Evolutionary conservation across 805 yeast genomes (phyloP), one percentile per base, ranked within the genome.

Genomic region (Ogataea dorogensis): DNA sequence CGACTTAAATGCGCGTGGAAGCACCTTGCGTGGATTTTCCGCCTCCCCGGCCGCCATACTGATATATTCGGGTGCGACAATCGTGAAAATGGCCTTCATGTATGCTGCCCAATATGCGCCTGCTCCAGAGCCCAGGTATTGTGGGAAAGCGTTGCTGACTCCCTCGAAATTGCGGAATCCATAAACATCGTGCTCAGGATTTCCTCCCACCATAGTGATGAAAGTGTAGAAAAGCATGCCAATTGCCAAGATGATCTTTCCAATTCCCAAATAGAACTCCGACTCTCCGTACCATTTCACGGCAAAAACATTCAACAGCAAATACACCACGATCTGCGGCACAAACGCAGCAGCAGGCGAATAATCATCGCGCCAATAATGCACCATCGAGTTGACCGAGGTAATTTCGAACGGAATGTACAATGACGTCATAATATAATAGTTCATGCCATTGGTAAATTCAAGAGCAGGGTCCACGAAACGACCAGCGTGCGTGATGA

Each of bases 41-140:
- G 95, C 94, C 57, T 87, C 95, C 30, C 94, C 87, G 2, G 95
- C 94, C 21, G 85, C 77, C 84, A 84, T 80, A 1, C 91, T 73
- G 21, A 87, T 74, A 50, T 84, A 83, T 59, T 86, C 96, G 2
- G 95, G 94, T 0, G 95, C 96, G 2, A 86, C 86, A 8, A 48
- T 51, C 0, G 93, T 82, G 57, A 81, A 86, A 19, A 82, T 67
- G 7, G 95, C 95, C 43, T 76, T 77, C 36, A 75, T 70, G 29
- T 85, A 58, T 43, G 89, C 81, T 0, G 79, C 72, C 50, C 83
- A 59, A 51, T 83, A 84, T 1, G 91, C 95, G 49, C 81, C 74
- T 0, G 58, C 53, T 0, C 89, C 89, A 5, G 68, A 57, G 8
- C 73, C 71, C 24, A 67, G 58, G 53, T 74, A 77, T 42, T 68